phyloP scores from a whole-genome alignment of 2,329 filamentous ascomycete genomes.

The Fusarium haematococcum region DNA sequence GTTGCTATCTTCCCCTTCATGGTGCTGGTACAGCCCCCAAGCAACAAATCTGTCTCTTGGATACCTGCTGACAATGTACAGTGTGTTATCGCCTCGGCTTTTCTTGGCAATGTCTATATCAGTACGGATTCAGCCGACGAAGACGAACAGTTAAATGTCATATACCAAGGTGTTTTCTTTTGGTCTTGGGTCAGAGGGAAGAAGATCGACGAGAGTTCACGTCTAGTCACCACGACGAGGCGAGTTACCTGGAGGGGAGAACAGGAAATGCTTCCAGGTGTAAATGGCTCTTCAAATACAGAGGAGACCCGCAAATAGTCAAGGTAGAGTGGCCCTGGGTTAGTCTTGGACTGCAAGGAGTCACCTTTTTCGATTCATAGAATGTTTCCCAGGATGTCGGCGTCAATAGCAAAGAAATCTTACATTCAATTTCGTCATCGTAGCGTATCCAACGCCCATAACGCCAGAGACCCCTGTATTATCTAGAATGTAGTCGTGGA shows the following conservation, averaged over 20 bases:
- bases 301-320: not conserved
- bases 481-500: not conserved
- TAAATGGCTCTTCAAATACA: not conserved
- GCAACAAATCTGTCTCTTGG: too few relatives aligned
- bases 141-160: not conserved
- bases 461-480: not conserved
- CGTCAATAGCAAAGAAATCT: not conserved
- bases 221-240: not conserved
- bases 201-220: not conserved
- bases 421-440: not conserved
- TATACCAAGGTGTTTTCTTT: not conserved
- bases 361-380: not conserved
- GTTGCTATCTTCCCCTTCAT: not conserved
- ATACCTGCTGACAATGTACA: not conserved
- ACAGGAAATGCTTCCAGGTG: not conserved
- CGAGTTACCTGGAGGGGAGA: not conserved
- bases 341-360: not conserved
- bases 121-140: not conserved
- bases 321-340: not conserved
- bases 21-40: not conserved
- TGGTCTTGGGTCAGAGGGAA: not conserved
- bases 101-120: not conserved
- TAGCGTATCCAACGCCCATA: not conserved
- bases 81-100: not conserved
- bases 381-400: not conserved